Base-by-base conservation (phyloP, 495 filamentous ascomycete genomes). In the Aspergillus ellipticus region DNA sequence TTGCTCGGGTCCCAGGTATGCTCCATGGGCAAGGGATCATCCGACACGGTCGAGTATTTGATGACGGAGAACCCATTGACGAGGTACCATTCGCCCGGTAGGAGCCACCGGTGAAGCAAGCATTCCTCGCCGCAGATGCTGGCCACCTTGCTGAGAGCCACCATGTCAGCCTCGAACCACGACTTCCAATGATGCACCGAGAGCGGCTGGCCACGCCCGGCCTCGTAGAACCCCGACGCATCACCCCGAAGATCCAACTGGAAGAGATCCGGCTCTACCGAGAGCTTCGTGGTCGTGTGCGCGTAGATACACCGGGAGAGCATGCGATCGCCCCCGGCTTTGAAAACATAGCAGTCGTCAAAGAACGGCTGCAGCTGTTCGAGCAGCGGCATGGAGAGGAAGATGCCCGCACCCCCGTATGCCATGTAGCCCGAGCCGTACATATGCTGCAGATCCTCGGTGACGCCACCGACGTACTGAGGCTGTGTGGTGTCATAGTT, bases 171-270 rank as follows among this genome's bases (percentile, higher is more conserved):
- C 21, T 79, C 69, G 73, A 81, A 81, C 75, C 76, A 79, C 1
- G 74, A 78, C 47, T 81, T 80, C 75, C 79, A 85, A 64, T 85
- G 81, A 64, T 85, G 83, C 26, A 87, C 71, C 9, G 76, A 74
- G 6, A 85, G 75, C 3, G 81, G 77, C 0, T 66, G 56, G 29
- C 73, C 69, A 8, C 73, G 68, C 11, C 81, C 84, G 21, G 71
- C 68, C 57, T 83, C 82, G 68, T 82, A 87, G 61, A 83, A 79
- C 9, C 80, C 80, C 0, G 76, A 79, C 13, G 72, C 70, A 56
- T 82, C 76, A 19, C 71, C 73, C 56, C 71, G 68, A 48, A 78
- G 61, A 60, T 84, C 80, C 35, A 79, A 65, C 62, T 84, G 77
- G 57, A 77, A 77, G 3, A 87, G 71, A 5, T 70, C 71, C 19